phyloP scores from a whole-genome alignment of 2,329 filamentous ascomycete genomes.

The Aspergillus sp. region DNA sequence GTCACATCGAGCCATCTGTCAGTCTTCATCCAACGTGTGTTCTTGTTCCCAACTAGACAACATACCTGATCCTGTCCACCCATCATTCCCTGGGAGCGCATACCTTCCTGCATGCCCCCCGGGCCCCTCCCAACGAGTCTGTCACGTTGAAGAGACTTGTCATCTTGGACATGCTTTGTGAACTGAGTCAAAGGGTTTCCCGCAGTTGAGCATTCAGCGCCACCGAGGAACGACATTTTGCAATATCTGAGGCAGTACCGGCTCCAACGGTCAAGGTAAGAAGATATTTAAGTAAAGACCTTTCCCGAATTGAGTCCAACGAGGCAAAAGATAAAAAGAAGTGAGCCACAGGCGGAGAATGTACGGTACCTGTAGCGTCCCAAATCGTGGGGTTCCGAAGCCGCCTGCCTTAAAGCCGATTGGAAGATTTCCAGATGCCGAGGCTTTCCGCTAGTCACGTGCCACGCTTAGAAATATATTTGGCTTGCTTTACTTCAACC shows the following conservation, averaged over 20 bases:
- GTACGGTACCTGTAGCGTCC: background rate
- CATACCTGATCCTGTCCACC: constrained; percentile 64
- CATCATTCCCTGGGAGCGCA: constrained; percentile 63
- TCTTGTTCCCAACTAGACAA: background rate
- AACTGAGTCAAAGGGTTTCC: constrained; percentile 96
- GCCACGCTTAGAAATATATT: background rate
- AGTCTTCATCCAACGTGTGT: background rate
- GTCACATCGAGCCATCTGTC: constrained; percentile 19
- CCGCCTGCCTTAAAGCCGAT: constrained; percentile 10
- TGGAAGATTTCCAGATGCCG: constrained; percentile 12
- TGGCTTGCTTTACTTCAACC: too few species aligned
- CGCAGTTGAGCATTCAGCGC: constrained; percentile 91
- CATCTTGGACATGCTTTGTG: constrained; percentile 92
- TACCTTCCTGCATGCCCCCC: constrained; percentile 62
- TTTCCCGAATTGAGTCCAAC: too few species aligned
- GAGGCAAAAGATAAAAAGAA: background rate
- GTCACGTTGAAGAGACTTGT: constrained; percentile 89
- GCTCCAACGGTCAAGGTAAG: constrained; percentile 2
- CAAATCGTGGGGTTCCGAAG: constrained; percentile 18
- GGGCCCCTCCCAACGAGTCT: constrained; percentile 70
- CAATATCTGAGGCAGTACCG: background rate
- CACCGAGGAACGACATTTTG: constrained; percentile 88
- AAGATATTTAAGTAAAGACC: background rate
- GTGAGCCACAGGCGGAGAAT: background rate
- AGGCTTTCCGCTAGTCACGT: constrained; percentile 18